Evolutionary conservation across 306 rosid genomes (phyloP).

Genomic region (Lotus japonicus): DNA sequence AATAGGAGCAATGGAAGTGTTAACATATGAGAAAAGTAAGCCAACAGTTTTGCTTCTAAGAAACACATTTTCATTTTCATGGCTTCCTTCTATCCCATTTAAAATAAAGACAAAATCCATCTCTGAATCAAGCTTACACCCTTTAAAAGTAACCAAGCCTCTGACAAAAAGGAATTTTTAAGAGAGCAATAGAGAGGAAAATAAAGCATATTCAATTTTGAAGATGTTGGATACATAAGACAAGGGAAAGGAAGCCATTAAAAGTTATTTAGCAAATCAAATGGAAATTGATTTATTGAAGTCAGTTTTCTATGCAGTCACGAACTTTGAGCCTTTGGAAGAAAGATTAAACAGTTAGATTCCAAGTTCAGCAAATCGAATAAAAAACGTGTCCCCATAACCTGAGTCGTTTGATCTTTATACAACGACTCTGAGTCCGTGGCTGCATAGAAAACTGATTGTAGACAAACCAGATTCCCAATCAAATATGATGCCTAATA

Average conservation of each 20-base stretch:
- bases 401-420: too few relatives aligned
- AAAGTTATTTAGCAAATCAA: neutral
- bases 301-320: too few relatives aligned
- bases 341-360: too few relatives aligned
- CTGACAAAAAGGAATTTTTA: neutral
- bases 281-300: neutral
- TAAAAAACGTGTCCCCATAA: too few relatives aligned
- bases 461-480: too few relatives aligned
- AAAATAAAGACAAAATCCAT: neutral
- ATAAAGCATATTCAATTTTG: neutral
- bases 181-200: neutral
- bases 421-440: too few relatives aligned
- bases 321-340: too few relatives aligned
- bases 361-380: too few relatives aligned
- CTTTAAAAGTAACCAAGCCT: neutral
- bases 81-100: neutral
- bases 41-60: neutral
- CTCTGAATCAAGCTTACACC: neutral
- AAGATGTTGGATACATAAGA: neutral
- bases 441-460: too few relatives aligned
- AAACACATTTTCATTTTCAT: neutral
- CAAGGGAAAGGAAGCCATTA: neutral
- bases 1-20: neutral
- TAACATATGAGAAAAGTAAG: neutral
- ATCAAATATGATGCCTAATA: neutral